Conservation (phyloP, 2,329 filamentous ascomycete species). For the Clarireedia homoeocarpa region DNA sequence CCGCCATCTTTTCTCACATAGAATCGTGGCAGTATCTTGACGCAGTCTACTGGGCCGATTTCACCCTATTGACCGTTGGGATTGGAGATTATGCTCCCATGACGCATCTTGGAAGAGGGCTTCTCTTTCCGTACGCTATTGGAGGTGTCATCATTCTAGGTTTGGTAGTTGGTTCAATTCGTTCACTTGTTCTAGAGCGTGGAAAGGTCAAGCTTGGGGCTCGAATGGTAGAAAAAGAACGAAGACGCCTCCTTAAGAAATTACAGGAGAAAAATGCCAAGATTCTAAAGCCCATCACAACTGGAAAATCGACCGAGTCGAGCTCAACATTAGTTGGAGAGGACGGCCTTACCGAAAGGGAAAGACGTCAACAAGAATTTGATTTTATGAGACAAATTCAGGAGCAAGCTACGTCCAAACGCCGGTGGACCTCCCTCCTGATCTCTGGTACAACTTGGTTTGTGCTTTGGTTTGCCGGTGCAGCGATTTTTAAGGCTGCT, state of each 20-base stretch:
- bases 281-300: slow-evolving; percentile 39
- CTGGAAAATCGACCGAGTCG: background rate
- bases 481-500: slow-evolving; percentile 57
- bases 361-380: slow-evolving; percentile 64
- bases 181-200: slow-evolving; percentile 54
- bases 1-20: slow-evolving; percentile 63
- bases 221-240: slow-evolving; percentile 52
- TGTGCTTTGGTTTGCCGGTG: slow-evolving; percentile 73
- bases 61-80: slow-evolving; percentile 58
- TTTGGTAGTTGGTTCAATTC: slow-evolving; percentile 74
- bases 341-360: slow-evolving; percentile 36
- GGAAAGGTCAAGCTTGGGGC: slow-evolving; percentile 46
- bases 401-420: slow-evolving; percentile 50
- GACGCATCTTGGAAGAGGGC: slow-evolving; percentile 52
- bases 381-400: slow-evolving; percentile 78
- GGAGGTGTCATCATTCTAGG: slow-evolving; percentile 78
- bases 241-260: slow-evolving; percentile 39
- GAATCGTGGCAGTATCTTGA: slow-evolving; percentile 74
- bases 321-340: background rate
- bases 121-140: slow-evolving; percentile 78
- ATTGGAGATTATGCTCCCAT: slow-evolving; percentile 47
- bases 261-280: slow-evolving; percentile 40
- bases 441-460: slow-evolving; percentile 62
- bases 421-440: slow-evolving; percentile 66
- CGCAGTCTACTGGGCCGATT: slow-evolving; percentile 70